Percentiles rank a stretch among this genome's conserved stretches.
Conservation (phyloP, 106 monocot genomes). For the Phalaenopsis equestris region DNA sequence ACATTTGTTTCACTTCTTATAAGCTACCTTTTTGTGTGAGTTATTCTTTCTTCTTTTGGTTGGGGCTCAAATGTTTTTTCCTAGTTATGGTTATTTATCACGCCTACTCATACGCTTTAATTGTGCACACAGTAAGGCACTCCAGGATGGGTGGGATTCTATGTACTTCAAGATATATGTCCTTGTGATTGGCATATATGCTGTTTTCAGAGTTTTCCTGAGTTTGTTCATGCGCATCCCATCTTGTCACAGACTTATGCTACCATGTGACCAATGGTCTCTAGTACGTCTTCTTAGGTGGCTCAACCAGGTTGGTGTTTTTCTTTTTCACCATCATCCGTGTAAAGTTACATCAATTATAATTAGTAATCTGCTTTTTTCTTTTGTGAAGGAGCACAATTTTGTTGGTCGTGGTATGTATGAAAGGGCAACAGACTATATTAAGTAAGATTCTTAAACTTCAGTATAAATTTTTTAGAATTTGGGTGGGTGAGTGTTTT, state of each 20-base stretch:
- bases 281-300: constrained; percentile 68
- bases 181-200: constrained; percentile 73
- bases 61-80: background rate
- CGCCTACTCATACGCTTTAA: background rate
- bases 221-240: constrained; percentile 62
- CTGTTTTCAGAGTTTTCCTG: constrained; percentile 52
- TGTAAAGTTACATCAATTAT: background rate
- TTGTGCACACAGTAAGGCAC: constrained; percentile 50
- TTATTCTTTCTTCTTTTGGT: background rate
- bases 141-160: constrained; percentile 57
- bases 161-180: constrained; percentile 73
- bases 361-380: background rate
- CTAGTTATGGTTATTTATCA: background rate
- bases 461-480: background rate
- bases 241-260: constrained; percentile 46
- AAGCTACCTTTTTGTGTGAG: constrained; percentile 86
- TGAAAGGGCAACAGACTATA: constrained; percentile 65
- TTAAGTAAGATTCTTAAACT: constrained; percentile 43
- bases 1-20: constrained; percentile 40
- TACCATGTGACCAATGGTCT: constrained; percentile 68
- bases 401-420: constrained; percentile 96
- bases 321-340: background rate
- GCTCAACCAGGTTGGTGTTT: constrained; percentile 73
- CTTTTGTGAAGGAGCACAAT: constrained; percentile 62
- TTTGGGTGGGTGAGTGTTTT: background rate